Evolutionary conservation across 2,329 filamentous ascomycete genomes (phyloP).

Genomic region (Aureobasidium leucospermi): DNA sequence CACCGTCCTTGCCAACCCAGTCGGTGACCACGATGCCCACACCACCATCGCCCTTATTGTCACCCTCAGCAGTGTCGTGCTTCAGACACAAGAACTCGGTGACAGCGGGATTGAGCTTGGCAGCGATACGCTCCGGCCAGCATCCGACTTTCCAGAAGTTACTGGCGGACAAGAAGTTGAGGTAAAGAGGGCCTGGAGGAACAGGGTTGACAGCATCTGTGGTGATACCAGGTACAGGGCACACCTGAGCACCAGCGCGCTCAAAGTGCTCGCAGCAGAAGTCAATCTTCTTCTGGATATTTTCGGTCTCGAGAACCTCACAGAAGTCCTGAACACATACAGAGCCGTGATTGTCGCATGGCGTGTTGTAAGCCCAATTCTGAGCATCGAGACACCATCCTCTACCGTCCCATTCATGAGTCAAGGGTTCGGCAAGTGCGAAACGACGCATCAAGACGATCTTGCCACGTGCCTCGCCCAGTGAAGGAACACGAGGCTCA

Average conservation of each 20-base stretch:
- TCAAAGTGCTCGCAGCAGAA: constrained; percentile 69
- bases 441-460: constrained; percentile 83
- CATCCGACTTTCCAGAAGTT: constrained; percentile 91
- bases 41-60: constrained; percentile 43
- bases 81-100: constrained; percentile 50
- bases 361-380: constrained; percentile 82
- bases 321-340: constrained; percentile 93
- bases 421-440: constrained; percentile 35
- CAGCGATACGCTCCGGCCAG: constrained; percentile 90
- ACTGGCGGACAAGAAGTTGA: constrained; percentile 86
- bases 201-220: constrained; percentile 34
- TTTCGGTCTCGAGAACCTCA: constrained; percentile 67
- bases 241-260: constrained; percentile 46
- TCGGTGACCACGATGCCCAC: constrained; percentile 90
- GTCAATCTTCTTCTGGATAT: constrained; percentile 73
- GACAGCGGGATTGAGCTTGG: constrained; percentile 75
- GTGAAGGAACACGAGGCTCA: constrained; percentile 63
- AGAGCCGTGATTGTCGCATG: constrained; percentile 64
- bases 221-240: constrained; percentile 33
- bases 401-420: constrained; percentile 35
- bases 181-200: constrained; percentile 58
- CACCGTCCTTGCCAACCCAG: constrained; percentile 77
- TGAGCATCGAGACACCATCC: constrained; percentile 54
- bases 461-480: constrained; percentile 73
- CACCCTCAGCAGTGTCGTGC: constrained; percentile 34